Base-by-base conservation (phyloP, 1,139 yeast genomes). In the Kodamaea anthophila region DNA sequence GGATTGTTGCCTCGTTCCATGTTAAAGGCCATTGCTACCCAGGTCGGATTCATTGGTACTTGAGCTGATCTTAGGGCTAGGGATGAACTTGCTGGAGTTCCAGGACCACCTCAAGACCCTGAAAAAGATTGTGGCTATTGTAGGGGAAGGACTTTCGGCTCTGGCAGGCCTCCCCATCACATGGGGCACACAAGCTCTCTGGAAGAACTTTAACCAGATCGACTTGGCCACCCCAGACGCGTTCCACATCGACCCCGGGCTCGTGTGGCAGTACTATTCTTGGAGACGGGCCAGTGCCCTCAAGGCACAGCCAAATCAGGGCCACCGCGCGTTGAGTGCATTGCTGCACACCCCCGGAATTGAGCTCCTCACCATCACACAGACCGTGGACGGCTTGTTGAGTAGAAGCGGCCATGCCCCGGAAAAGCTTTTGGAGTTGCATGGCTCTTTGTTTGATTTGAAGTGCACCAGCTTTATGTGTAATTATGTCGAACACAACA, bases 221-320 rank as follows among this genome's bases (percentile, higher is more conserved):
- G 95, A 86, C 44, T 60, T 86, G 31, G 94, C 94, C 5, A 86
- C 96, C 0, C 94, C 94, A 1, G 95, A 86, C 49, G 94, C 95
- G 4, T 86, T 86, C 49, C 74, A 77, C 36, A 64, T 67, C 12
- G 88, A 85, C 47, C 95, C 96, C 0, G 84, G 85, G 0, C 61
- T 85, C 14, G 95, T 86, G 4, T 86, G 96, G 96, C 91, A 83
- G 47, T 86, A 82, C 45, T 85, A 86, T 51, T 68, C 87, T 5
- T 74, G 77, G 55, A 59, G 94, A 37, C 53, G 96, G 30, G 66
- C 61, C 32, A 62, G 62, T 25, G 88, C 94, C 0, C 56, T 84
- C 31, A 53, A 56, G 28, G 87, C 91, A 1, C 53, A 51, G 26
- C 95, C 96, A 1, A 85, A 85, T 43, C 52, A 49, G 11, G 95